Evolutionary conservation across 331 rosid genomes (phyloP).

Genomic region (Acacia pycnantha): DNA sequence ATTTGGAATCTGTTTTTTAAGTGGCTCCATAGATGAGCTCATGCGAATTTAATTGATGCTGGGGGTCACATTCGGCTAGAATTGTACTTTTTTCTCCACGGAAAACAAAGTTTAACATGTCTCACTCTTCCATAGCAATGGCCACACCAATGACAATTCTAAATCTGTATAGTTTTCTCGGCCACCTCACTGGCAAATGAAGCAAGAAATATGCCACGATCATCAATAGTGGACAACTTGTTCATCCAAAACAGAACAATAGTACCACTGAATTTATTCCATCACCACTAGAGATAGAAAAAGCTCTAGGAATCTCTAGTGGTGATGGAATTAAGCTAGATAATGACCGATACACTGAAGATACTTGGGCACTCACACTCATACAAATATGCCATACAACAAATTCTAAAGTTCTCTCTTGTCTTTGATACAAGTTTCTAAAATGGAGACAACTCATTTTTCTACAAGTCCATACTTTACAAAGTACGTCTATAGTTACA

Average conservation of each 20-base stretch:
- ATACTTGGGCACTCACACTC: neutral
- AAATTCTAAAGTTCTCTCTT: neutral
- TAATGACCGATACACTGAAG: neutral
- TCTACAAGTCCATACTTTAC: neutral
- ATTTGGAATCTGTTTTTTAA: neutral
- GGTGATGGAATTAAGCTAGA: neutral
- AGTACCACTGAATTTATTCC: conserved; percentile 18
- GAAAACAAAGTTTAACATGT: conserved; percentile 22
- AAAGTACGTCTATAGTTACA: neutral
- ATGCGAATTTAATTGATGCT: conserved; percentile 20
- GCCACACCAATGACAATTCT: conserved; percentile 23
- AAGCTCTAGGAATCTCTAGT: neutral
- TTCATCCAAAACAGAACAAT: neutral
- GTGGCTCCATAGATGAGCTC: conserved; percentile 3
- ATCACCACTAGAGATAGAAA: neutral
- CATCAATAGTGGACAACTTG: conserved; percentile 2
- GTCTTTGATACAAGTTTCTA: neutral
- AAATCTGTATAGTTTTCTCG: neutral
- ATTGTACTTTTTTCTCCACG: neutral
- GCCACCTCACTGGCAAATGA: conserved; percentile 4
- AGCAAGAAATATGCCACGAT: neutral
- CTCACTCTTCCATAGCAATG: conserved; percentile 5
- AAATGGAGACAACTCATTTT: neutral
- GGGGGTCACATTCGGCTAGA: conserved; percentile 26
- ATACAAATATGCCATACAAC: neutral